Evolutionary conservation across 169 alveolate species (phyloP), one percentile per base, ranked within the genome.

Genomic region (Eimeria sp.): DNA sequence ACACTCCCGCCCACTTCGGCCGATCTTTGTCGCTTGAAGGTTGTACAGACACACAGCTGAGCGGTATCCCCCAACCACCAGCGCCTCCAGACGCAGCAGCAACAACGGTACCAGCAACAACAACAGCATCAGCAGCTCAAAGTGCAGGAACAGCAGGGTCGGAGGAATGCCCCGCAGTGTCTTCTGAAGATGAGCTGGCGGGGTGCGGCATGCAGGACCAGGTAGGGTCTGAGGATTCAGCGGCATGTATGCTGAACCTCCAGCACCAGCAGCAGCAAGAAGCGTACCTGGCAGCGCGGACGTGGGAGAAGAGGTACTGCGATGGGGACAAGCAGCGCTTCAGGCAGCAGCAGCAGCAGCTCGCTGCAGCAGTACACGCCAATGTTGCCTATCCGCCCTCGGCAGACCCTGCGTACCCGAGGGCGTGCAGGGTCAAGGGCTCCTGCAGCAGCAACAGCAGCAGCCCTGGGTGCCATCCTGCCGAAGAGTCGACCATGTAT

Each of bases 401-500:
- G 27, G 93, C 67, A 80, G 93, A 61, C 58, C 89, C 82, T 27
- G 92, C 51, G 2, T 73, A 67, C 72, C 83, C 75, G 9, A 27
- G 87, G 34, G 72, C 67, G 34, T 76, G 83, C 89, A 63, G 75
- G n/a, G 34, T 43, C 43, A 40, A 72, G 58, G 34, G 73, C 54
- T 13, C 73, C 57, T 11, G 58, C 49, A 25, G 47, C 80, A 57
- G 40, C 54, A 22, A 40, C 63, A 9, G 61, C 65, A 18, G 92
- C 84, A 40, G 45, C 47, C 45, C 30, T 54, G 34, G 63, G 57
- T 63, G 25, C 67, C 63, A 61, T 30, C 47, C 76, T 13, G 82
- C 20, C 1, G 84, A 76, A 34, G 65, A 54, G n/a, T 11, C 76
- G n/a, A 98, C 97, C 18, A 97, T 97, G 89, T 98, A 97, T 87